phyloP scores from a whole-genome alignment of 805 yeast genomes.

The Wickerhamomyces tratensis region DNA sequence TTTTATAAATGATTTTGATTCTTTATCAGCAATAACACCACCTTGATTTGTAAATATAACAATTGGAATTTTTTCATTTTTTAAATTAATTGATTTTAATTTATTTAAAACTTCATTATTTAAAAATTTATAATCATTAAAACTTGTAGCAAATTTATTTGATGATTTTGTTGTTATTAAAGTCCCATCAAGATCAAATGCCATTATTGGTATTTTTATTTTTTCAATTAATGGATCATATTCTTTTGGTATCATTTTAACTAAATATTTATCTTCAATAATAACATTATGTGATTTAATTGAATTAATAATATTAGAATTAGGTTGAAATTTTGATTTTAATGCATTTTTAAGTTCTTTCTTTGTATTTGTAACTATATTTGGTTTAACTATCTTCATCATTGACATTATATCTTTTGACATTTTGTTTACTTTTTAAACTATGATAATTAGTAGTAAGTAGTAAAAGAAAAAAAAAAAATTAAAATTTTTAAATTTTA shows the following conservation, averaged over 20 bases:
- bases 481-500: too few relatives aligned
- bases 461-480: too few relatives aligned
- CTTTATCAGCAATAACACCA: constrained; percentile 36
- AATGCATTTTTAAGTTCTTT: too few relatives aligned
- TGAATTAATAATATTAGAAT: too few relatives aligned
- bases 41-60: constrained; percentile 88
- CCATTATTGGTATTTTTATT: constrained; percentile 36
- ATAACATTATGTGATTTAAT: constrained; percentile 19
- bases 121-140: constrained; percentile 72
- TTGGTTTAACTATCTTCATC: too few relatives aligned
- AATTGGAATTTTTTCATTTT: constrained; percentile 18
- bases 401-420: neutral
- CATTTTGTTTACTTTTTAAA: too few relatives aligned
- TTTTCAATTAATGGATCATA: neutral
- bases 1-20: constrained; percentile 24
- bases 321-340: too few relatives aligned
- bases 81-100: constrained; percentile 1
- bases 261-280: constrained; percentile 30
- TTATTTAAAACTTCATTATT: constrained; percentile 19
- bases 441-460: too few relatives aligned
- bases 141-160: constrained; percentile 40
- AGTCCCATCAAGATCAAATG: constrained; percentile 84
- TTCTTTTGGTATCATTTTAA: constrained; percentile 28
- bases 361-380: too few relatives aligned
- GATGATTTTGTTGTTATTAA: constrained; percentile 60